Evolutionary conservation across 208 protist species (phyloP), one percentile per base, ranked within the genome.

Genomic region (Leishmania turanica): DNA sequence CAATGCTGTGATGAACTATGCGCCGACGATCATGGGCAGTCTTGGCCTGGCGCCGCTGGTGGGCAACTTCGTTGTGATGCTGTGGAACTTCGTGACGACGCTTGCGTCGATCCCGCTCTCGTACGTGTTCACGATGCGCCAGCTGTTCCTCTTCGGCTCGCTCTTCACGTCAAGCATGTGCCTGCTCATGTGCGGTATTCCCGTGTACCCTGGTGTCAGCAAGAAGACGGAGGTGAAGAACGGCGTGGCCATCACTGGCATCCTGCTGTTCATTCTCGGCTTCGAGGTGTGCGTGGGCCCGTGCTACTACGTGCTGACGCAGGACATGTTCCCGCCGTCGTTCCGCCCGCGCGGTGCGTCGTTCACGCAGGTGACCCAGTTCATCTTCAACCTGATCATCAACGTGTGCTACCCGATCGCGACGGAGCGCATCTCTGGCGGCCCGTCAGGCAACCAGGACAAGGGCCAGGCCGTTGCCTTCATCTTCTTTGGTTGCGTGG

Each of bases 1-100:
- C 80, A 96, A 96, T 80, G 92, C 92, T 64, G 86, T 96, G 49
- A 96, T 95, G 91, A 96, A 95, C 87, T 97, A 96, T 86, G 91
- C 94, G 45, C 92, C 92, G 49, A 91, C 83, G 49, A 96, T 97
- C 78, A 95, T 92, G 87, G 80, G 82, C 53, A 89, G 82, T 66
- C 83, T 95, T 56, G 90, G 91, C 49, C 81, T 96, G 45, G 86
- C 85, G 2, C 88, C 92, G 49, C 88, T 96, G 5, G 80, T 92
- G 24, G 94, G 94, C 56, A 97, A 95, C 86, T 90, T 96, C 74
- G 70, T 94, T 49, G 91, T 97, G 65, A 96, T 97, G 91, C 68
- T 88, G 81, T 96, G 91, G 93, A 96, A 96, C 89, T 96, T 96
- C 79, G 86, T 96, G 85, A 94, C 93, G 58, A 89, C 92, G n/a